phyloP scores from a whole-genome alignment of 106 monocot genomes.

The Acorus gramineus region DNA sequence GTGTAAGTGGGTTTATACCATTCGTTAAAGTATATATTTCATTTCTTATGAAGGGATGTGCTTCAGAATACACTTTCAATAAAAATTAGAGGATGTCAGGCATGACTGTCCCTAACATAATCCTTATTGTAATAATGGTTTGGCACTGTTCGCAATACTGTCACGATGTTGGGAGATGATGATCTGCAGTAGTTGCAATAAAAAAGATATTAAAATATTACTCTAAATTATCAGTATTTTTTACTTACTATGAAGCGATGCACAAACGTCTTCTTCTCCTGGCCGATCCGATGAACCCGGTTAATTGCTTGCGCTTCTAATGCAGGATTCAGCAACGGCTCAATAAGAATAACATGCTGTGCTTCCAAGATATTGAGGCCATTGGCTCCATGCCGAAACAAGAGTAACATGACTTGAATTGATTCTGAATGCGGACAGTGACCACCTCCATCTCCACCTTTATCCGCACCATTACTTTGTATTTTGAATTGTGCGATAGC shows the following conservation, averaged over 20 bases:
- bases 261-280: conserved; percentile 78
- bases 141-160: too few relatives aligned
- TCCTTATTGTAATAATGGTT: too few relatives aligned
- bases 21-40: too few relatives aligned
- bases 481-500: conserved; percentile 85
- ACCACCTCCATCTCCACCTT: conserved; percentile 7
- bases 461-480: conserved; percentile 6
- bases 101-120: too few relatives aligned
- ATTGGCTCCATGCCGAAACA: conserved; percentile 87
- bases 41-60: too few relatives aligned
- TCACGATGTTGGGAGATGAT: too few relatives aligned
- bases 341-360: conserved; percentile 87
- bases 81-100: too few relatives aligned
- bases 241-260: conserved; percentile 80
- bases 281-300: conserved; percentile 80
- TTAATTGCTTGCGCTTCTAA: conserved; percentile 91
- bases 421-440: conserved; percentile 16
- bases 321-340: conserved; percentile 84
- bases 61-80: too few relatives aligned
- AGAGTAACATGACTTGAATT: conserved; percentile 69
- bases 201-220: too few relatives aligned
- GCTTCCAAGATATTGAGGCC: conserved; percentile 94
- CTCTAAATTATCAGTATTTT: too few relatives aligned
- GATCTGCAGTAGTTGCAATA: too few relatives aligned
- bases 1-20: too few relatives aligned